phyloP scores from a whole-genome alignment of 345 rosid species.

The Citrus inodora region DNA sequence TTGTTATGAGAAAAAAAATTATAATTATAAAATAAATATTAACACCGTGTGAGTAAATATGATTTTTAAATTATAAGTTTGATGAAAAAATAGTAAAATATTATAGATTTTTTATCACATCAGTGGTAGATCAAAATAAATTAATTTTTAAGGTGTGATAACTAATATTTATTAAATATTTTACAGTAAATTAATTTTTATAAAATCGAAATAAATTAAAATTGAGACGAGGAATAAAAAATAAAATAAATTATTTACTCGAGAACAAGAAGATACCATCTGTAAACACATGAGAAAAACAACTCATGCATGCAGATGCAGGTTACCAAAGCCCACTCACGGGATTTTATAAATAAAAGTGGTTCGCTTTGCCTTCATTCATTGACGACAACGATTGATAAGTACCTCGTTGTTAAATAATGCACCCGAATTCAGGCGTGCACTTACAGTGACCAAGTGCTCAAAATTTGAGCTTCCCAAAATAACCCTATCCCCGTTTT shows the following conservation, averaged over 20 bases:
- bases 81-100: too few relatives aligned
- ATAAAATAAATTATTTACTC: too few relatives aligned
- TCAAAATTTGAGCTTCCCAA: background rate
- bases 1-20: too few relatives aligned
- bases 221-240: too few relatives aligned
- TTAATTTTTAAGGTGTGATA: accelerated
- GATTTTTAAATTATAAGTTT: too few relatives aligned
- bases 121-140: too few relatives aligned
- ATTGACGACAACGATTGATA: background rate
- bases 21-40: too few relatives aligned
- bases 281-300: background rate
- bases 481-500: background rate
- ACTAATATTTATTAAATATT: too few relatives aligned
- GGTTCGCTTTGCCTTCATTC: background rate
- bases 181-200: background rate
- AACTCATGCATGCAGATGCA: background rate
- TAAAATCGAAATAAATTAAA: too few relatives aligned
- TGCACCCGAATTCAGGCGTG: background rate
- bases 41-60: too few relatives aligned
- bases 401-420: background rate
- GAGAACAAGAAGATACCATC: background rate
- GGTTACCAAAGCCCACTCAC: background rate
- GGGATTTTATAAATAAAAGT: background rate
- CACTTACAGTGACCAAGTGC: background rate
- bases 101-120: too few relatives aligned